phyloP scores from a whole-genome alignment of 768 basidiomycete species.

The Leccinellum rugosiceps region DNA sequence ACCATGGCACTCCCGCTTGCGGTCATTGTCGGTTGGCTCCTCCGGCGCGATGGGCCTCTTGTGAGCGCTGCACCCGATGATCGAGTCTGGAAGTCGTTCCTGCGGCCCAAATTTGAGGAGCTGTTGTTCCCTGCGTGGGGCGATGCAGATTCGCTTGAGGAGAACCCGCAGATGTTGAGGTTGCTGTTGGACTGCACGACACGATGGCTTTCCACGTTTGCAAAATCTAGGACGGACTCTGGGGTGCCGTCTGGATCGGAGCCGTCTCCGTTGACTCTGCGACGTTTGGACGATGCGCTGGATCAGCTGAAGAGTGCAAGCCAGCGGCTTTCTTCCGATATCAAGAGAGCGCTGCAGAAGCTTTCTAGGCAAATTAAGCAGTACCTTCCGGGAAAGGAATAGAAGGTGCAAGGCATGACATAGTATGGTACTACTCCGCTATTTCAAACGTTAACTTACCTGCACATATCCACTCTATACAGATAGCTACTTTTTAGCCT shows the following conservation, averaged over 20 bases:
- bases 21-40: constrained; percentile 3
- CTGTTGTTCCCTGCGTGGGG: constrained; percentile 5
- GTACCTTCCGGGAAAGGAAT: neutral
- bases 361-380: neutral
- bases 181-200: neutral
- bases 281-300: neutral
- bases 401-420: neutral
- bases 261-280: neutral
- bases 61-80: neutral
- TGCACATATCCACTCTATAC: neutral
- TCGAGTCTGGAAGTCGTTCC: neutral
- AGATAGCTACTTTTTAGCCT: neutral
- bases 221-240: neutral
- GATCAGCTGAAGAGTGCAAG: neutral
- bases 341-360: neutral
- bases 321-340: neutral
- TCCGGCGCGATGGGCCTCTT: constrained; percentile 1
- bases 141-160: constrained; percentile 2
- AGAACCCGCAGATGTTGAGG: constrained; percentile 5
- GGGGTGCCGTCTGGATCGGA: neutral
- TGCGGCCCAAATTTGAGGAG: neutral
- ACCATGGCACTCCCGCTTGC: constrained; percentile 2
- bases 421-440: neutral
- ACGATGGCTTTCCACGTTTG: neutral
- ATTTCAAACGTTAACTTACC: neutral